A percentile compares a stretch with the other conserved stretches of the same genome.
phyloP scores from a whole-genome alignment of 306 rosid species.

The Vigna mungo region DNA sequence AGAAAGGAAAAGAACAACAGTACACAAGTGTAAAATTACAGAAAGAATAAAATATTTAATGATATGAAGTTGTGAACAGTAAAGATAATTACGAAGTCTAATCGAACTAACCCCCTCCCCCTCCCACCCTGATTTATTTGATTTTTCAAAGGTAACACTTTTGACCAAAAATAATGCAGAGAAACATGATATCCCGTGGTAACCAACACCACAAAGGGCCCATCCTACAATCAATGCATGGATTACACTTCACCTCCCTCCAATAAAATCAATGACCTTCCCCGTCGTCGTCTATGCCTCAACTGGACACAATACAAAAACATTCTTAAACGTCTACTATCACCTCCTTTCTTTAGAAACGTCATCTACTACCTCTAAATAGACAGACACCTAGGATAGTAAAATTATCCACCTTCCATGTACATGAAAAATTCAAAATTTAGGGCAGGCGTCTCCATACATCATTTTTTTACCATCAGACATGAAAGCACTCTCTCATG shows the following conservation, averaged over 20 bases:
- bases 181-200: slow-evolving; percentile 6
- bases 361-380: slow-evolving; percentile 29
- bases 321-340: slow-evolving; percentile 37
- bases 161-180: neutral
- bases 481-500: slow-evolving; percentile 21
- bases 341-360: neutral
- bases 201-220: neutral
- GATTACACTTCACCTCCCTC: slow-evolving; percentile 37
- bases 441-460: slow-evolving; percentile 35
- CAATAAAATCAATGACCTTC: slow-evolving; percentile 39
- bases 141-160: slow-evolving; percentile 4
- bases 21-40: neutral
- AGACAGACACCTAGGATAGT: slow-evolving; percentile 42
- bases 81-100: neutral
- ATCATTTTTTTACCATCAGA: slow-evolving; percentile 19
- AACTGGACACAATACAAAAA: slow-evolving; percentile 9
- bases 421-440: slow-evolving; percentile 46
- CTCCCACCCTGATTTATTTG: neutral
- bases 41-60: slow-evolving; percentile 27
- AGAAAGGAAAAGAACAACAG: neutral
- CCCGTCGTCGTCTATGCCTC: slow-evolving; percentile 34
- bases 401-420: slow-evolving; percentile 56
- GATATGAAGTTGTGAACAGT: slow-evolving; percentile 12
- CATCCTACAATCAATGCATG: slow-evolving; percentile 9
- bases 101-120: neutral